phyloP scores from a whole-genome alignment of 805 yeast species.

The Martiniozyma abietophila region DNA sequence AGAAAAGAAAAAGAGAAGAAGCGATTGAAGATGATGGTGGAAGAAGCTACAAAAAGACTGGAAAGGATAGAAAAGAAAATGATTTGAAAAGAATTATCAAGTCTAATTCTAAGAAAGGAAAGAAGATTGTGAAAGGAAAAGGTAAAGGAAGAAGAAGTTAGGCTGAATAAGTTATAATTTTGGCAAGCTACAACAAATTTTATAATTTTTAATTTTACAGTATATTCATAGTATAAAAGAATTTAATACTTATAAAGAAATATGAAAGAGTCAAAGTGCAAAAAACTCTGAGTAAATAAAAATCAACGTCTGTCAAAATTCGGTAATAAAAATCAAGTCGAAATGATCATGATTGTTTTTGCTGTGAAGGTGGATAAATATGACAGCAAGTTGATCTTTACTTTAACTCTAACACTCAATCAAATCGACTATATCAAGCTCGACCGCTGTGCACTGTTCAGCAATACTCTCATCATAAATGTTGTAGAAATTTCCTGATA shows the following conservation, averaged over 20 bases:
- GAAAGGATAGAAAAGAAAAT: slow-evolving; percentile 51
- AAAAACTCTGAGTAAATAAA: neutral
- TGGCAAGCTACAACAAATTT: neutral
- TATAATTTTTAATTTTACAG: too few species aligned
- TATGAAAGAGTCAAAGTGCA: neutral
- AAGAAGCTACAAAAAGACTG: slow-evolving; percentile 74
- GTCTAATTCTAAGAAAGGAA: slow-evolving; percentile 21
- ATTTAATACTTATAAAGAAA: too few species aligned
- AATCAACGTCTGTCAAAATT: neutral
- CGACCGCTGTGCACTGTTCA: slow-evolving; percentile 53
- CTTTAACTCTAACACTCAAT: slow-evolving; percentile 34
- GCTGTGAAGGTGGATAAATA: slow-evolving; percentile 1
- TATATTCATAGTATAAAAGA: too few species aligned
- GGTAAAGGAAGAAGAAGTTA: slow-evolving; percentile 15
- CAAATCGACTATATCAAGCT: slow-evolving; percentile 50
- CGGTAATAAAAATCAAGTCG: neutral
- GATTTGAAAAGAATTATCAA: slow-evolving; percentile 32
- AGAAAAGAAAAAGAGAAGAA: slow-evolving; percentile 61
- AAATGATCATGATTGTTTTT: slow-evolving; percentile 3
- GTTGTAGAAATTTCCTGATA: slow-evolving; percentile 72
- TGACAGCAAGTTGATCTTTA: neutral
- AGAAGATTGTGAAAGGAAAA: slow-evolving; percentile 21
- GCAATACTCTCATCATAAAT: slow-evolving; percentile 59
- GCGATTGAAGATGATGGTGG: slow-evolving; percentile 42
- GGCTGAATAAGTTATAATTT: too few species aligned